Evolutionary conservation across 2,329 filamentous ascomycete genomes (phyloP), one percentile per base, ranked within the genome.

Genomic region (Fusarium sp.): DNA sequence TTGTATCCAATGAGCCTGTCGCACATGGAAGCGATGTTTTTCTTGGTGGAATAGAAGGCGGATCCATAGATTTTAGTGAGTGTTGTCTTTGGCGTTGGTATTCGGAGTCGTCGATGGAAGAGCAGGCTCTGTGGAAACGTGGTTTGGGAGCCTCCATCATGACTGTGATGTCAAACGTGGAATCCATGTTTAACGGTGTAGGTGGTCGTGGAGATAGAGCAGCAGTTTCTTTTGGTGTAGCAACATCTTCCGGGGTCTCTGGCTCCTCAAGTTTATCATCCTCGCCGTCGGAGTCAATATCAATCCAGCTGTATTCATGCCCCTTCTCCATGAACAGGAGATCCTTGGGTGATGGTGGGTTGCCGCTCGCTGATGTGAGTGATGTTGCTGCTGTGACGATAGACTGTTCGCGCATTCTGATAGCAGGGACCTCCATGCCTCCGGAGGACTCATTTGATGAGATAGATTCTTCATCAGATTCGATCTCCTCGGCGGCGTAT

Each of bases 331-430:
- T 35, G 5, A 64, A 49, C n/a, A 66, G 52, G 2, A 70, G 50
- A 31, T 53, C 58, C 12, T 71, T 72, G 7, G 72, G 70, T 9
- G 72, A 73, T 6, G 65, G 67, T 0, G 67, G 65, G 28, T 68
- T 70, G 40, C 68, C 71, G 34, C 64, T 70, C 5, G 67, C 60
- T 19, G 74, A 75, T 22, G 70, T 71, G 3, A 78, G 60, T 3
- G 77, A 79, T 5, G 77, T 78, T 4, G 75, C 74, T 22, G 68
- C 67, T 9, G 76, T 78, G 22, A 73, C 65, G 8, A 77, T 70
- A 2, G 77, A 79, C 32, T 72, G 73, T 39, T 75, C 72, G 13
- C 75, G 73, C 13, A 71, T 59, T 7, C 72, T 70, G 15, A 76
- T 70, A 1, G 74, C 74, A 10, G 75, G 75, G 1, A 72, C 68